Conservation (phyloP, 148 eudicot species). For the Fagopyrum esculentum region DNA sequence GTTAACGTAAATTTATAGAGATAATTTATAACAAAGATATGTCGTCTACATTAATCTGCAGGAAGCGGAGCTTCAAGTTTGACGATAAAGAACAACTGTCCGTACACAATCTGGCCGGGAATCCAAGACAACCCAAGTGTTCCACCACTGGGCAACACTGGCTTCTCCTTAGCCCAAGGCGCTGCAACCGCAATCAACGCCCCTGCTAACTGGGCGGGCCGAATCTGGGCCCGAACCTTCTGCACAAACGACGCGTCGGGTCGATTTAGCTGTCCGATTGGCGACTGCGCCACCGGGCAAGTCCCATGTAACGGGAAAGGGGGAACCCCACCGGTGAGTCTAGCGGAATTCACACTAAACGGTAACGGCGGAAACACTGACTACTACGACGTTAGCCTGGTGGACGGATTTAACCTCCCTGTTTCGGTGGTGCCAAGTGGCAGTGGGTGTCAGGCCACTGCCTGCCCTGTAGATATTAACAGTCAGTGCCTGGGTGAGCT, state of each 20-base stretch:
- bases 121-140: constrained; percentile 25
- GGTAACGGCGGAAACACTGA: constrained; percentile 14
- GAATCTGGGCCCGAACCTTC: constrained; percentile 33
- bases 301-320: constrained; percentile 33
- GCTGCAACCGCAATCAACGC: constrained; percentile 17
- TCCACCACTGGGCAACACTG: constrained; percentile 21
- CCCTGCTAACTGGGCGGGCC: constrained; percentile 9
- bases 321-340: constrained; percentile 39
- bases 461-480: constrained; percentile 1
- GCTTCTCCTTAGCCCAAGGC: constrained; percentile 23
- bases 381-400: constrained; percentile 38
- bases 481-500: constrained; percentile 16
- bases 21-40: no score
- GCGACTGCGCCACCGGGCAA: constrained; percentile 39
- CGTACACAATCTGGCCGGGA: constrained; percentile 50
- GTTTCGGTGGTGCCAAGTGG: constrained; percentile 15
- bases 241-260: constrained; percentile 20
- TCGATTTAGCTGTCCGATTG: constrained; percentile 29
- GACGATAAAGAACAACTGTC: constrained; percentile 34
- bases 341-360: constrained; percentile 30
- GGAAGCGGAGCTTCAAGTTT: no score
- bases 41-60: no score
- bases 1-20: no score
- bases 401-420: constrained; percentile 50
- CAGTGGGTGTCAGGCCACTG: not conserved